phyloP scores from a whole-genome alignment of 2,329 filamentous ascomycete genomes.

The Septoria petroselini region DNA sequence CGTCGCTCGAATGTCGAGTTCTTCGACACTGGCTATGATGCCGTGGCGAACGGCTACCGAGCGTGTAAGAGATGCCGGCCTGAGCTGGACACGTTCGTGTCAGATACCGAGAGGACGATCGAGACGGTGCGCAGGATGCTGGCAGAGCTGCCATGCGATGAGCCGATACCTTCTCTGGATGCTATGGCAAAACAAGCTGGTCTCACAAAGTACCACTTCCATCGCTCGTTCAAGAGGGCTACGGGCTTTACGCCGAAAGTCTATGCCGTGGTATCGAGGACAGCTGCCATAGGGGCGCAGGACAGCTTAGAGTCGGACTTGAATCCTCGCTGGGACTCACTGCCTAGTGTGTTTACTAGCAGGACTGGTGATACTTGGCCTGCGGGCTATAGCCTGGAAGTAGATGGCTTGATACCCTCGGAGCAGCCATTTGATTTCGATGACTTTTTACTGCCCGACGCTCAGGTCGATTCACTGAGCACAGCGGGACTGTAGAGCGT shows the following conservation, averaged over 20 bases:
- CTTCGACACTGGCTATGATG: conserved; percentile 48
- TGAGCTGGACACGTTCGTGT: conserved; percentile 35
- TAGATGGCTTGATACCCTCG: no score
- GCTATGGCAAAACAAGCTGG: conserved; percentile 52
- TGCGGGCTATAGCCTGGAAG: no score
- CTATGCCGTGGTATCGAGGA: conserved; percentile 30
- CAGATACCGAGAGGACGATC: conserved; percentile 16
- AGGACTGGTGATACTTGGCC: no score
- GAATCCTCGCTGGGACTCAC: no score
- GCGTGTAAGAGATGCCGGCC: conserved; percentile 59
- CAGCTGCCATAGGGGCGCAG: no score
- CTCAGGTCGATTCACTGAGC: no score
- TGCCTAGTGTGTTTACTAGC: no score
- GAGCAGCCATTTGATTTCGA: no score
- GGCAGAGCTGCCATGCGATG: conserved; percentile 11
- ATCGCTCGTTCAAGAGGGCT: conserved; percentile 57
- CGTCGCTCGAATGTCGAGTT: conserved; percentile 57
- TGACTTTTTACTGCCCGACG: no score
- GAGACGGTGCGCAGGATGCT: conserved; percentile 15
- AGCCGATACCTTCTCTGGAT: conserved; percentile 35
- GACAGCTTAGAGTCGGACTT: no score
- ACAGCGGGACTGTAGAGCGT: no score
- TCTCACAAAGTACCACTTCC: conserved; percentile 58
- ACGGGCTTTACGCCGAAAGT: conserved; percentile 53
- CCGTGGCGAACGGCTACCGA: conserved; percentile 51